Conservation (phyloP, 768 basidiomycete species). For the Termitomyces bulborhizus region DNA sequence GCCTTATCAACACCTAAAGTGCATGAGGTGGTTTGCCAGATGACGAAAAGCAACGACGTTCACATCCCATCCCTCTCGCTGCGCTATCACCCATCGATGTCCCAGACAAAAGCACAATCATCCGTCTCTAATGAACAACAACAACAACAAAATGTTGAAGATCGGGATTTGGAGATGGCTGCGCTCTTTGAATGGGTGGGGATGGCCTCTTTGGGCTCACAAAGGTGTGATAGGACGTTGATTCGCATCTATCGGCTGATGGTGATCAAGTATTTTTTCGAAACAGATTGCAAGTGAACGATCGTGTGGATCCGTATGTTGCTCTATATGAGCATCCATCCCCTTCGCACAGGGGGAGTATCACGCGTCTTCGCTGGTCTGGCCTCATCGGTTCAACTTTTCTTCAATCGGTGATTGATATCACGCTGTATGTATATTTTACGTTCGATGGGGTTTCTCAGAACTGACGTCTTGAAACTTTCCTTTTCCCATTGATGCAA, state of each 20-base stretch:
- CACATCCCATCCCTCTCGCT: slow-evolving; percentile 34
- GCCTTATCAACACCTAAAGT: slow-evolving; percentile 11
- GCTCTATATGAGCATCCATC: slow-evolving; percentile 56
- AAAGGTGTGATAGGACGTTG: slow-evolving; percentile 37
- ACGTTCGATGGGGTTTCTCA: neutral
- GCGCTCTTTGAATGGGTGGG: slow-evolving; percentile 70
- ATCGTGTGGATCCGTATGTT: slow-evolving; percentile 64
- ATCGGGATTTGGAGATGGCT: slow-evolving; percentile 40
- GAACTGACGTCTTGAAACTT: neutral
- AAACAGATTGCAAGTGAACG: slow-evolving; percentile 50
- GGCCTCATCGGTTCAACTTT: slow-evolving; percentile 52
- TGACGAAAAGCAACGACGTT: slow-evolving; percentile 25
- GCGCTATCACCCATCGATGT: slow-evolving; percentile 19
- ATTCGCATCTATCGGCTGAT: neutral
- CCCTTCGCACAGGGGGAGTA: slow-evolving; percentile 34
- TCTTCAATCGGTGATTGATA: slow-evolving; percentile 44
- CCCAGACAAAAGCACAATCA: neutral
- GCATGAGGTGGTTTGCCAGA: slow-evolving; percentile 19
- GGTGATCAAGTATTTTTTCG: neutral
- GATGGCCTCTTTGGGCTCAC: slow-evolving; percentile 59
- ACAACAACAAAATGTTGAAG: slow-evolving; percentile 32
- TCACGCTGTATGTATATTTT: slow-evolving; percentile 26
- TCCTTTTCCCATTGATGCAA: neutral
- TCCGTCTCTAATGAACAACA: neutral
- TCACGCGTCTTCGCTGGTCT: slow-evolving; percentile 54